Percentiles rank a stretch among this genome's conserved stretches.
phyloP scores from a whole-genome alignment of 495 filamentous ascomycete genomes.

The Daldinia childiae region DNA sequence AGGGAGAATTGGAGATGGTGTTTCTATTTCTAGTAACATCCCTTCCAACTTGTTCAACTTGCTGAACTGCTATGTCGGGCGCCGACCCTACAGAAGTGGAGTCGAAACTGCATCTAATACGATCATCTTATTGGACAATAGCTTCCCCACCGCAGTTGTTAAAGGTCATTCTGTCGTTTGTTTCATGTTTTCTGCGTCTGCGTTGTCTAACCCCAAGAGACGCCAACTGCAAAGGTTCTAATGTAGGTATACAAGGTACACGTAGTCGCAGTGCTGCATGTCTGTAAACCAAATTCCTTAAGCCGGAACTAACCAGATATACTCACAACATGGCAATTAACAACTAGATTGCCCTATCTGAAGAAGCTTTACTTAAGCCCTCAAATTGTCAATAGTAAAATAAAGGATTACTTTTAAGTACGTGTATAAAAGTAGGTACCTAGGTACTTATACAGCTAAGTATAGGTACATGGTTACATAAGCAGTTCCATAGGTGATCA shows the following conservation, averaged over 20 bases:
- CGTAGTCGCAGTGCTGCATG: background rate
- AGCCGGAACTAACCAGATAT: background rate
- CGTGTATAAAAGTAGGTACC: too few relatives aligned
- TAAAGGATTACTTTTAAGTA: too few relatives aligned
- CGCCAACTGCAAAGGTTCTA: background rate
- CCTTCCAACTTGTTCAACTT: constrained; percentile 6
- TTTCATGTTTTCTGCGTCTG: constrained; percentile 36
- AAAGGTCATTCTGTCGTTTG: constrained; percentile 31
- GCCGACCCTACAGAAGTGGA: constrained; percentile 28
- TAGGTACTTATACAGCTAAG: too few relatives aligned
- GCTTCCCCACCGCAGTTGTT: constrained; percentile 26
- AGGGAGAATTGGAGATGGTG: constrained; percentile 29
- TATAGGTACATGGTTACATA: too few relatives aligned
- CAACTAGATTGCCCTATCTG: too few relatives aligned
- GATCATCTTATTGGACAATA: constrained; percentile 20
- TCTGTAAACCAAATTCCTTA: too few relatives aligned
- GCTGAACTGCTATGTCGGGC: constrained; percentile 21
- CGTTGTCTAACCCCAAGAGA: constrained; percentile 19
- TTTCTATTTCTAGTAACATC: constrained; percentile 38
- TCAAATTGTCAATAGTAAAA: too few relatives aligned
- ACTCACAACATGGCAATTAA: too few relatives aligned
- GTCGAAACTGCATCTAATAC: constrained; percentile 3
- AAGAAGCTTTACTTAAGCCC: too few relatives aligned
- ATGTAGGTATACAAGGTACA: background rate
- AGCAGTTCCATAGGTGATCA: too few relatives aligned